These are phyloP conservation scores for Ustilago hordei DNA, from an alignment of 1,284 basidiomycete species.

Conservation along the genomic window DNA sequence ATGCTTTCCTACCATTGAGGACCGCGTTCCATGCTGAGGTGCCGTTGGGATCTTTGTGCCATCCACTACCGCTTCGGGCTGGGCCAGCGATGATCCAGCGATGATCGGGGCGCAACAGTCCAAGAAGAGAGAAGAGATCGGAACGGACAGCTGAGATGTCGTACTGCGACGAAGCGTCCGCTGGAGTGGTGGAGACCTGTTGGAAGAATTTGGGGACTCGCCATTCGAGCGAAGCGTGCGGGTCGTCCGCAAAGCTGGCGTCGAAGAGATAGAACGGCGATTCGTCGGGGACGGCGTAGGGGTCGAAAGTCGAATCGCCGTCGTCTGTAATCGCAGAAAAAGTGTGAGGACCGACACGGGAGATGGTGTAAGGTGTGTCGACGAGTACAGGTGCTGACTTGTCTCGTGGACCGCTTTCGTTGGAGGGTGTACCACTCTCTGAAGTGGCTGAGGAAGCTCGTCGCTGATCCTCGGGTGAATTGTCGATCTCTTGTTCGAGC, in stretches of 20 bases:
- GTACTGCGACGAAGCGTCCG: slow-evolving; percentile 28
- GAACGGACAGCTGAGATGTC: slow-evolving; percentile 45
- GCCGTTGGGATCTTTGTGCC: slow-evolving; percentile 70
- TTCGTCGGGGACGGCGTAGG: slow-evolving; percentile 60
- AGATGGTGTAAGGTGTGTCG: slow-evolving; percentile 26
- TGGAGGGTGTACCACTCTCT: slow-evolving; percentile 16
- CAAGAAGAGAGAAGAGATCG: slow-evolving; percentile 62
- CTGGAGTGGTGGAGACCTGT: slow-evolving; percentile 36
- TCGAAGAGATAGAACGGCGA: slow-evolving; percentile 67
- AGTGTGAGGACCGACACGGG: slow-evolving; percentile 18
- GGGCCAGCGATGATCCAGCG: slow-evolving; percentile 67
- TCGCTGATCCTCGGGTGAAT: not conserved
- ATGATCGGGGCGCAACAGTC: slow-evolving; percentile 57
- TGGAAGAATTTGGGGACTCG: slow-evolving; percentile 56
- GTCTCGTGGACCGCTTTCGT: slow-evolving; percentile 33
- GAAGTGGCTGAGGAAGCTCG: slow-evolving; percentile 11
- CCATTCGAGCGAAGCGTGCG: slow-evolving; percentile 52
- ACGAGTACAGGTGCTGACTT: slow-evolving; percentile 19
- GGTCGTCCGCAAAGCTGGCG: slow-evolving; percentile 54
- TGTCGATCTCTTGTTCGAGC: slow-evolving; percentile 26
- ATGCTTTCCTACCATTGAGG: slow-evolving; percentile 69
- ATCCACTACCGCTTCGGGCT: slow-evolving; percentile 58
- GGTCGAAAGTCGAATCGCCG: slow-evolving; percentile 48
- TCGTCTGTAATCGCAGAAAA: slow-evolving; percentile 33
- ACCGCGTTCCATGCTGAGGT: slow-evolving; percentile 72